Evolutionary conservation across 1,139 yeast genomes (phyloP).

Genomic region (Arxiozyma telluris): DNA sequence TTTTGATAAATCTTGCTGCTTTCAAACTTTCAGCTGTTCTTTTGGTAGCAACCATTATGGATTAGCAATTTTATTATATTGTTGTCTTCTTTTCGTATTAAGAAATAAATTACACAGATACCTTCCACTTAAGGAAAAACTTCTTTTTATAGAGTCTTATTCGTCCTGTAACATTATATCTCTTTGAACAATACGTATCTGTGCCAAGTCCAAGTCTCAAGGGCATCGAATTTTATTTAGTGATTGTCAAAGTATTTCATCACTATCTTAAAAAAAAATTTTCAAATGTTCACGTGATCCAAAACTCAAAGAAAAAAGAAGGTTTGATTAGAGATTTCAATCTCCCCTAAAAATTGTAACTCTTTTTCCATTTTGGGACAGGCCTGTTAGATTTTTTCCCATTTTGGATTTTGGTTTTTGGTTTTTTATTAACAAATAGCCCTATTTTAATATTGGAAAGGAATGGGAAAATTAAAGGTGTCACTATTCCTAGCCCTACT

Average conservation of each 20-base stretch:
- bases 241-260: neutral
- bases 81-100: neutral
- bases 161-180: too few species aligned
- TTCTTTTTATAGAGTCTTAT: too few species aligned
- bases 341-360: too few species aligned
- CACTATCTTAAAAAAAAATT: neutral
- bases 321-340: too few species aligned
- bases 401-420: too few species aligned
- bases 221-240: neutral
- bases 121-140: neutral
- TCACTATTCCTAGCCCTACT: too few species aligned
- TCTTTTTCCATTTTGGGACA: too few species aligned
- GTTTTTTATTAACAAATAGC: too few species aligned
- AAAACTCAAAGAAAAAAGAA: neutral
- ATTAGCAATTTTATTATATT: neutral
- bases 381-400: too few species aligned
- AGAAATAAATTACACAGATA: neutral
- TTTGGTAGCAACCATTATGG: conserved; percentile 15
- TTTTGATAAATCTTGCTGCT: conserved; percentile 22
- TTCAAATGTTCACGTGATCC: neutral
- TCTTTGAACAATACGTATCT: neutral
- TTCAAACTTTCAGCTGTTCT: conserved; percentile 18
- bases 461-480: too few species aligned
- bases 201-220: neutral
- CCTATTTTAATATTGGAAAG: too few species aligned